Conservation (phyloP, 2,329 filamentous ascomycete genomes). For the Aureobasidium sp. region DNA sequence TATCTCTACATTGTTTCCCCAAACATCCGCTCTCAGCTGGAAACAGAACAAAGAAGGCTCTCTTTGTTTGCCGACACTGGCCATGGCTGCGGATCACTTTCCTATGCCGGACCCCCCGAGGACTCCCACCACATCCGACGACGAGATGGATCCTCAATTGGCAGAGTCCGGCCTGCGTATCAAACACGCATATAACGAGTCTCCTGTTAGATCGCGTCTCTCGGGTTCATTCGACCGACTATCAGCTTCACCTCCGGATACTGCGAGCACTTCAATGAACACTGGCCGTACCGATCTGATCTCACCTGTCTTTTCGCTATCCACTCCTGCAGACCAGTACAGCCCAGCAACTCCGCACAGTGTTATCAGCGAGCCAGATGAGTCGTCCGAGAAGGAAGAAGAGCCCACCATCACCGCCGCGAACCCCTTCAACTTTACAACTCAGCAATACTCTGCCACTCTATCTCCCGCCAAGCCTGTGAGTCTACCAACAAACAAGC, state of each 20-base stretch:
- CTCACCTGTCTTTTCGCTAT: slow-evolving; percentile 17
- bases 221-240: slow-evolving; percentile 13
- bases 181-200: slow-evolving; percentile 18
- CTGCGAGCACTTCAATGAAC: slow-evolving; percentile 1
- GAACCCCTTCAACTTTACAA: slow-evolving; percentile 92
- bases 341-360: slow-evolving; percentile 29
- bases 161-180: slow-evolving; percentile 19
- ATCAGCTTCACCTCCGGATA: slow-evolving; percentile 13
- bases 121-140: slow-evolving; percentile 56
- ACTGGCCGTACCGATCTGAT: slow-evolving; percentile 15
- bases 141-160: slow-evolving; percentile 32
- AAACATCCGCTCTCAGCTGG: neutral
- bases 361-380: slow-evolving; percentile 24
- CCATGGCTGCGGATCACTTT: slow-evolving; percentile 52
- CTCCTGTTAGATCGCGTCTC: slow-evolving; percentile 14
- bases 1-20: slow-evolving; percentile 4
- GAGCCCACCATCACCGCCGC: slow-evolving; percentile 14
- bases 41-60: slow-evolving; percentile 1
- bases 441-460: slow-evolving; percentile 42
- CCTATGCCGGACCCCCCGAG: slow-evolving; percentile 55
- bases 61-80: neutral
- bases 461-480: slow-evolving; percentile 54
- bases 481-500: slow-evolving; percentile 26
- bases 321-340: slow-evolving; percentile 21
- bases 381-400: slow-evolving; percentile 23